Evolutionary conservation across 805 yeast species (phyloP).

Genomic region (Blastobotrys mokoenaii): DNA sequence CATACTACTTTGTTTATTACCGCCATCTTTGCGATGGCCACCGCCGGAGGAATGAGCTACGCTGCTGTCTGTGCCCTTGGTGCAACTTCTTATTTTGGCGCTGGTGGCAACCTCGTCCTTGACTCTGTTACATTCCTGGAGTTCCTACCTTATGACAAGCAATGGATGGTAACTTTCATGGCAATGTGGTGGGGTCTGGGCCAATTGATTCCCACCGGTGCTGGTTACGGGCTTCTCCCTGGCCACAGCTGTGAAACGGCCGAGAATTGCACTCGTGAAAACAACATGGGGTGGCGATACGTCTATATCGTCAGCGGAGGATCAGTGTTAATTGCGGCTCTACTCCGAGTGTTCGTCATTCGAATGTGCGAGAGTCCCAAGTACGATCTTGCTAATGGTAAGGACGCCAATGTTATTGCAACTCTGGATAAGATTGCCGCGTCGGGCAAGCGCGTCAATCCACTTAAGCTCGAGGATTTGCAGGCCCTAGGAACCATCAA

Average conservation of each 20-base stretch:
- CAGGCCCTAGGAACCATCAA: slow-evolving; percentile 33
- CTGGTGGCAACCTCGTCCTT: slow-evolving; percentile 49
- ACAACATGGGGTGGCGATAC: slow-evolving; percentile 57
- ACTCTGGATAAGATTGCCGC: slow-evolving; percentile 39
- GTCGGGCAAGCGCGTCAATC: slow-evolving; percentile 33
- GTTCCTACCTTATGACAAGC: slow-evolving; percentile 41
- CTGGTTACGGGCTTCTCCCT: slow-evolving; percentile 49
- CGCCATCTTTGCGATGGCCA: slow-evolving; percentile 40
- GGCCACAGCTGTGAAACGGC: slow-evolving; percentile 38
- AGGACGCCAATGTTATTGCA: slow-evolving; percentile 40
- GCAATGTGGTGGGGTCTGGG: slow-evolving; percentile 59
- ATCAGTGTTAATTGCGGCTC: slow-evolving; percentile 39
- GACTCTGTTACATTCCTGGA: slow-evolving; percentile 47
- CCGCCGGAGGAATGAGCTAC: slow-evolving; percentile 43
- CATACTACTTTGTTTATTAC: slow-evolving; percentile 39
- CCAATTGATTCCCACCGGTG: slow-evolving; percentile 41
- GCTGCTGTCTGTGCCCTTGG: slow-evolving; percentile 41
- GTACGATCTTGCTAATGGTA: slow-evolving; percentile 42
- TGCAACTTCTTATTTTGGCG: slow-evolving; percentile 27
- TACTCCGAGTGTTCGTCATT: slow-evolving; percentile 39
- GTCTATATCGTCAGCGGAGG: slow-evolving; percentile 46
- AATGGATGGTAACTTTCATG: slow-evolving; percentile 43
- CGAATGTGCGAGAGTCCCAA: slow-evolving; percentile 48
- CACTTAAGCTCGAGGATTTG: slow-evolving; percentile 42
- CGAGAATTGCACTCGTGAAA: slow-evolving; percentile 34